Base-by-base conservation (phyloP, 306 rosid species). In the Cercis canadensis region DNA sequence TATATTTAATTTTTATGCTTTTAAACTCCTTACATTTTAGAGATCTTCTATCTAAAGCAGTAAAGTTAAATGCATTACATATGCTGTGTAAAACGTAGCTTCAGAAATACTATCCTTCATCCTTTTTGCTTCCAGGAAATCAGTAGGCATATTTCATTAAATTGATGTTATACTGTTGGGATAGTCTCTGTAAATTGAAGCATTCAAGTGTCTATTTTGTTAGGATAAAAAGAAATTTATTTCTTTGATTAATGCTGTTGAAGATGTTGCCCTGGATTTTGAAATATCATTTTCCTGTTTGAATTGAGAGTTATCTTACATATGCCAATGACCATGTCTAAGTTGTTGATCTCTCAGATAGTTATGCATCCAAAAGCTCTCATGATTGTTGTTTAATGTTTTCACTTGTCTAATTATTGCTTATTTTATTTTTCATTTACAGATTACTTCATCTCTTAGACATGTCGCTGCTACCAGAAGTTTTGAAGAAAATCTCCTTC, bases 401-500 rank as follows among this genome's bases (percentile, higher is more conserved):
- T 63, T 54, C 51, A 17, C 21, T 70, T 64, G 56, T 52, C 70
- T 15, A 54, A 52, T 54, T 50, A 61, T 5, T 61, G 52, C 18
- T 45, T 58, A 9, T 64, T 65, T 72, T 43, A 0, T 49, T 45
- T 69, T 60, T 45, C 10, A 11, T 75, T 57, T 78, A 62, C 90
- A 93, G 98, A 55, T 78, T 74, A 76, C 76, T 70, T 85, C 88
- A 32, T 80, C 67, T 74, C 59, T 76, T 70, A 87, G 79, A 73
- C 64, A 83, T 78, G 82, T 62, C 67, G 80, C 82, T 5, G 82
- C 80, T 43, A 62, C 79, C 47, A 74, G 77, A 81, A 66, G 51
- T 65, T 74, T 77, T 36, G 73, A 81, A 66, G 87, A 87, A 67
- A 81, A 56, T 77, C 63, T 76, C 46, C 70, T 54, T 77, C 83